Percentiles rank a stretch among this genome's conserved stretches.
phyloP scores from a whole-genome alignment of 129 eudicot species.

The Arctium lappa region DNA sequence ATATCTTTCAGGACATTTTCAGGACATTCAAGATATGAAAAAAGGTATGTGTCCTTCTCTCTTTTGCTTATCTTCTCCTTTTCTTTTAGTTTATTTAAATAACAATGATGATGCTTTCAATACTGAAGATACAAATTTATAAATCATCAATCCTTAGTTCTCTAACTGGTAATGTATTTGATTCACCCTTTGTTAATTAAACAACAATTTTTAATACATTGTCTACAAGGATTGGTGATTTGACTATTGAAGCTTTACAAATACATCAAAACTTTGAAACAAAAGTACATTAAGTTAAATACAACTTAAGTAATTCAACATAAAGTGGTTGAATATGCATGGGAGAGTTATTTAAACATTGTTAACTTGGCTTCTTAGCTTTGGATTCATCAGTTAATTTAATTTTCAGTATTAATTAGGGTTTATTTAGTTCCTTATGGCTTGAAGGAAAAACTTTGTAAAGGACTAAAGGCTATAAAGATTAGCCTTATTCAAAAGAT shows the following conservation, averaged over 20 bases:
- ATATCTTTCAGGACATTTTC: background rate
- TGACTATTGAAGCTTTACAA: background rate
- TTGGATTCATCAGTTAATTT: background rate
- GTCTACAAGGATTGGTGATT: background rate
- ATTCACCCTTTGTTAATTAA: background rate
- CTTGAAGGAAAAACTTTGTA: background rate
- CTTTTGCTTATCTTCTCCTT: background rate
- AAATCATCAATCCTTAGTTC: background rate
- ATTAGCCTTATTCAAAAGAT: too few relatives aligned
- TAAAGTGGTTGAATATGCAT: background rate
- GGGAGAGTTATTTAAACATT: background rate
- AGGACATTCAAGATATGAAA: background rate
- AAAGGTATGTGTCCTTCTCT: background rate
- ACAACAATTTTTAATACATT: background rate
- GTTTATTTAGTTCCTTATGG: background rate
- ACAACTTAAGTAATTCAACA: background rate
- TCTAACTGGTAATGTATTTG: background rate
- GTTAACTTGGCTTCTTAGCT: background rate
- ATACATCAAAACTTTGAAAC: background rate
- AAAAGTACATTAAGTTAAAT: background rate
- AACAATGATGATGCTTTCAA: background rate
- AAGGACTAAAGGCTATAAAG: background rate
- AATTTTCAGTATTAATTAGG: background rate
- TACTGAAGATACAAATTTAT: background rate
- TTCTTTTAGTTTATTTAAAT: background rate